Evolutionary conservation across 1,139 yeast genomes (phyloP).

Genomic region (Yamadazyma trypodendri): DNA sequence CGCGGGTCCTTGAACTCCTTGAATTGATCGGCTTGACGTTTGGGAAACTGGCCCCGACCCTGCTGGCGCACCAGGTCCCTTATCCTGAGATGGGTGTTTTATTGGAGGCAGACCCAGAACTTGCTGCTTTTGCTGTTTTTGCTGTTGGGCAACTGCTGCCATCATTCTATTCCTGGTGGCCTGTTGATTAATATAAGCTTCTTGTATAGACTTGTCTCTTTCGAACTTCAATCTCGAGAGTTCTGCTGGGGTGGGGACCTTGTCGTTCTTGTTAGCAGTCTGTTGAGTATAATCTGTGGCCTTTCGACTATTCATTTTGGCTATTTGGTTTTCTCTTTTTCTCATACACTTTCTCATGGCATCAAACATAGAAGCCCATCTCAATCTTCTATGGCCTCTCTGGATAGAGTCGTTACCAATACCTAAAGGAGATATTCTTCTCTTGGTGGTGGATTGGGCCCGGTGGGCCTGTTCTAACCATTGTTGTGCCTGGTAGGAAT

Average conservation of each 20-base stretch:
- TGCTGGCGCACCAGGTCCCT: not conserved
- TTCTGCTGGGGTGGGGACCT: slow-evolving; percentile 76
- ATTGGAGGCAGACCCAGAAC: not conserved
- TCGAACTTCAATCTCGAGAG: slow-evolving; percentile 78
- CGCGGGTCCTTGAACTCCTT: not conserved
- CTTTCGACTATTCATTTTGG: slow-evolving; percentile 36
- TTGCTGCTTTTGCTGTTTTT: slow-evolving; percentile 6
- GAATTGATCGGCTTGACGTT: not conserved
- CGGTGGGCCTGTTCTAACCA: slow-evolving; percentile 92
- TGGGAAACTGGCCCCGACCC: slow-evolving; percentile 1
- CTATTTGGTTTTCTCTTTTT: slow-evolving; percentile 63
- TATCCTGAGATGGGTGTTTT: not conserved
- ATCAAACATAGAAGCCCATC: slow-evolving; percentile 96
- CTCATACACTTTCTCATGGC: slow-evolving; percentile 89
- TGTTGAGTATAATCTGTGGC: slow-evolving; percentile 19
- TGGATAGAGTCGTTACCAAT: slow-evolving; percentile 90
- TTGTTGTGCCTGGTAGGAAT: slow-evolving; percentile 80
- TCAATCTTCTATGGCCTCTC: slow-evolving; percentile 81
- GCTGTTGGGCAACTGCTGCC: slow-evolving; percentile 19
- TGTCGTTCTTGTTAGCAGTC: slow-evolving; percentile 28
- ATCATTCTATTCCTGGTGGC: slow-evolving; percentile 19
- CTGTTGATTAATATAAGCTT: slow-evolving; percentile 60
- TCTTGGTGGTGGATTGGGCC: slow-evolving; percentile 81
- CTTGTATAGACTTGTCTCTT: slow-evolving; percentile 80
- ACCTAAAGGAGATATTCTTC: slow-evolving; percentile 88